These are phyloP conservation scores for Chlorella vulgaris DNA, from an alignment of 139 green algal species.

Conservation along the genomic window DNA sequence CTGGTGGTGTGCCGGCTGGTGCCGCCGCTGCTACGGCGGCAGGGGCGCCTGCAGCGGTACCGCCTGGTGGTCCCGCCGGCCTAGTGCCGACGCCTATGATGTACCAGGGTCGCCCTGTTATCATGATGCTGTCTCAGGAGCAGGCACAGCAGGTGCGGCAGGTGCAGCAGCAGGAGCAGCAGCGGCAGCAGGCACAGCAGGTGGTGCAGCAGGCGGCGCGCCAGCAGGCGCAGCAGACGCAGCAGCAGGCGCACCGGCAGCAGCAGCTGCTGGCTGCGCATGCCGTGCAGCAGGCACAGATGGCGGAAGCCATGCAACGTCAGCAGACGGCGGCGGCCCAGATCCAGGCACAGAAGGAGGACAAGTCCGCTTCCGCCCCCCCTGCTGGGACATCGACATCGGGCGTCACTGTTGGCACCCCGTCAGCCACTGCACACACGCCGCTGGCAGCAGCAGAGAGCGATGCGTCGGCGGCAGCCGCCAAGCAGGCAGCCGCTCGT, in stretches of 20 bases:
- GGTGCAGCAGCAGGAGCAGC: background rate
- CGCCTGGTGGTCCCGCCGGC: background rate
- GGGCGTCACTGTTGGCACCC: background rate
- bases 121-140: background rate
- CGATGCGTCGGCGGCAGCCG: background rate
- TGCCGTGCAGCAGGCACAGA: background rate
- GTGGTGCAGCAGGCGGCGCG: background rate
- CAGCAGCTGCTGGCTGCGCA: background rate
- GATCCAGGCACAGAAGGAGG: background rate
- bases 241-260: background rate
- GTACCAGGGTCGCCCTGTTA: background rate
- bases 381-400: background rate
- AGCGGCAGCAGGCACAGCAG: background rate
- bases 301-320: background rate
- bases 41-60: background rate
- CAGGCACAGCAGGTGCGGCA: background rate
- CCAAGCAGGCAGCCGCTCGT: background rate
- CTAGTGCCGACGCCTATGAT: background rate
- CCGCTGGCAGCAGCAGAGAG: background rate
- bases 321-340: background rate
- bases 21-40: background rate
- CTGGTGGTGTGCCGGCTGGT: too few species aligned
- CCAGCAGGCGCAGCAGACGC: background rate
- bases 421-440: too few species aligned
- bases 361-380: background rate